These are phyloP conservation scores for Globisporangium paddicum DNA, from an alignment of 352 stramenopile genomes.

Conservation along the genomic window DNA sequence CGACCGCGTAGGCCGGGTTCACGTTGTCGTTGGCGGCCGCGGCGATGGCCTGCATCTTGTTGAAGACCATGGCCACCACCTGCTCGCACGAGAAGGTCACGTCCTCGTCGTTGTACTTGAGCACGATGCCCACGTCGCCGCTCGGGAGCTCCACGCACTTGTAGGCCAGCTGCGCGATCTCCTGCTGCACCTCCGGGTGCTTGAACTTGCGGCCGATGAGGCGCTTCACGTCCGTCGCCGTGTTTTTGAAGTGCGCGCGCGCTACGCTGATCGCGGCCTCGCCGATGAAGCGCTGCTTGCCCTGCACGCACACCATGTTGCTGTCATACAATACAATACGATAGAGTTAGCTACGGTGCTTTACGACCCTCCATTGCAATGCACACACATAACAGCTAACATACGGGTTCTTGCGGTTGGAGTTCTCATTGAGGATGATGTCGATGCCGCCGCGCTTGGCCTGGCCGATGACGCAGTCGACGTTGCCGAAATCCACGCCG, in stretches of 20 bases:
- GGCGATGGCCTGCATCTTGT: constrained; percentile 95
- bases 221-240: constrained; percentile 95
- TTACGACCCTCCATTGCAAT: neutral
- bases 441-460: constrained; percentile 96
- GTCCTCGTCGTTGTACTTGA: constrained; percentile 90
- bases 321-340: constrained; percentile 22
- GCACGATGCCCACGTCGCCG: constrained; percentile 87
- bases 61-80: constrained; percentile 96
- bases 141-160: constrained; percentile 86
- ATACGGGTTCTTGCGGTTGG: constrained; percentile 97
- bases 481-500: constrained; percentile 96
- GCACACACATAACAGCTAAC: constrained; percentile 7
- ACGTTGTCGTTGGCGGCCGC: constrained; percentile 90
- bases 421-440: constrained; percentile 99
- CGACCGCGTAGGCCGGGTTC: constrained; percentile 87
- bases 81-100: constrained; percentile 94
- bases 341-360: neutral
- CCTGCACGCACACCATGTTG: constrained; percentile 84
- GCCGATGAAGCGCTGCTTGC: constrained; percentile 93
- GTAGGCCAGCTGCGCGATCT: constrained; percentile 93
- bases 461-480: constrained; percentile 95
- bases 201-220: constrained; percentile 96
- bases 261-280: constrained; percentile 88
- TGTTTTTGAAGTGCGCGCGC: constrained; percentile 98
- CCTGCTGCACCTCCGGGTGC: constrained; percentile 93